Conservation (phyloP, 768 basidiomycete species). For the Pleurotus pulmonarius region DNA sequence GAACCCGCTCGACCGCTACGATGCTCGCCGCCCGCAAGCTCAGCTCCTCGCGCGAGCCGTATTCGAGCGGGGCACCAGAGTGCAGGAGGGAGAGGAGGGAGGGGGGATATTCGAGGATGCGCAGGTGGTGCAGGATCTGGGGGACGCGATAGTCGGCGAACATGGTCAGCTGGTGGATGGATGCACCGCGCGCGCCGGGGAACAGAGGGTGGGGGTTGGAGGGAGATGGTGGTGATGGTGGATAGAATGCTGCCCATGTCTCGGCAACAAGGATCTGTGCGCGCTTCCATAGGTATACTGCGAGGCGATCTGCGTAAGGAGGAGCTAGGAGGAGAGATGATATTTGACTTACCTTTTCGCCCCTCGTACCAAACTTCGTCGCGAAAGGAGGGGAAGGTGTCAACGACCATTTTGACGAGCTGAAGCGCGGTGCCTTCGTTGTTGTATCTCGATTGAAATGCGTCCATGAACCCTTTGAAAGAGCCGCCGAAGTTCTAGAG, state of each 20-base stretch:
- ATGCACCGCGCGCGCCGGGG: slow-evolving; percentile 49
- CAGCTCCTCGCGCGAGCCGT: slow-evolving; percentile 68
- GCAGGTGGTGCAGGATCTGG: slow-evolving; percentile 83
- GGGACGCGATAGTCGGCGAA: slow-evolving; percentile 93
- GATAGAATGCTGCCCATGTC: slow-evolving; percentile 90
- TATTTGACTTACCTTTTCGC: slow-evolving; percentile 43
- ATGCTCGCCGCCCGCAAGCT: slow-evolving; percentile 80
- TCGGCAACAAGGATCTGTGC: slow-evolving; percentile 91
- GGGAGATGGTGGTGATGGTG: slow-evolving; percentile 34
- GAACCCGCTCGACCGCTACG: slow-evolving; percentile 71
- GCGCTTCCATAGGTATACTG: slow-evolving; percentile 86
- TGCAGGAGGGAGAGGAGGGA: slow-evolving; percentile 50
- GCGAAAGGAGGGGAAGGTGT: slow-evolving; percentile 71
- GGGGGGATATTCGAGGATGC: slow-evolving; percentile 69
- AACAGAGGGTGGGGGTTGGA: slow-evolving; percentile 66
- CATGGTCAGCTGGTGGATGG: slow-evolving; percentile 79
- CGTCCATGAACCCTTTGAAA: slow-evolving; percentile 59
- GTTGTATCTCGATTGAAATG: slow-evolving; percentile 50
- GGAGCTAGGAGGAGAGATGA: background rate
- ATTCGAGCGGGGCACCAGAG: slow-evolving; percentile 37
- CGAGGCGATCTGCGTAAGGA: background rate
- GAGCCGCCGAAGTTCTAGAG: slow-evolving; percentile 68
- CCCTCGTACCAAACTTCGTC: slow-evolving; percentile 63
- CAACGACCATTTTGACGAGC: slow-evolving; percentile 66
- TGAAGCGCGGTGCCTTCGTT: slow-evolving; percentile 65